Evolutionary conservation across 768 basidiomycete species (phyloP).

Genomic region (Amanita jacksonii): DNA sequence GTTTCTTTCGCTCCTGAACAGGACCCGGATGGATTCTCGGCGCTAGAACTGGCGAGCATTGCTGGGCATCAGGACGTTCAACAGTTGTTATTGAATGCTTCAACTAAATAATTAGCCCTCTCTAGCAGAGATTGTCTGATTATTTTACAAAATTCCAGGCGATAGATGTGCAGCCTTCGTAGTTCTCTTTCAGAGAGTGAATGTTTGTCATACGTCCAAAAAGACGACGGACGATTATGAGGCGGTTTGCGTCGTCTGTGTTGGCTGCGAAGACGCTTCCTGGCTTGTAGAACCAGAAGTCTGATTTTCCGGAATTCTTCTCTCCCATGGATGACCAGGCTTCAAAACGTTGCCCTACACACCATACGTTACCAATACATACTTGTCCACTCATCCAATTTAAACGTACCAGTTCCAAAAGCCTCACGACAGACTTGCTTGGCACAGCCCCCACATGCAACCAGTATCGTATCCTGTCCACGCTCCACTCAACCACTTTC

Average conservation of each 20-base stretch:
- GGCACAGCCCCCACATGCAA: constrained; percentile 77
- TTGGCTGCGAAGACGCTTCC: neutral
- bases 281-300: neutral
- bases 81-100: constrained; percentile 4
- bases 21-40: constrained; percentile 61
- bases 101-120: neutral
- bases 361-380: neutral
- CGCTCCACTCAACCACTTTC: constrained; percentile 86
- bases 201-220: neutral
- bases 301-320: constrained; percentile 2
- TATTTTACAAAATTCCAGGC: too few species aligned
- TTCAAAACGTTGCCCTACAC: constrained; percentile 53
- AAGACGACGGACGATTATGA: neutral
- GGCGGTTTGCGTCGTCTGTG: neutral
- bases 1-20: constrained; percentile 17
- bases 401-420: constrained; percentile 68
- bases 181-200: neutral
- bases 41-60: constrained; percentile 48
- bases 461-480: constrained; percentile 87
- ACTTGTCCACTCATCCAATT: constrained; percentile 8
- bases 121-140: neutral
- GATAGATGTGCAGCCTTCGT: too few species aligned
- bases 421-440: constrained; percentile 60
- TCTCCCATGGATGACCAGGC: constrained; percentile 45
- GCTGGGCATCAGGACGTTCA: constrained; percentile 50